phyloP scores from a whole-genome alignment of 768 basidiomycete genomes.

The Kwoniella mangroviensis region DNA sequence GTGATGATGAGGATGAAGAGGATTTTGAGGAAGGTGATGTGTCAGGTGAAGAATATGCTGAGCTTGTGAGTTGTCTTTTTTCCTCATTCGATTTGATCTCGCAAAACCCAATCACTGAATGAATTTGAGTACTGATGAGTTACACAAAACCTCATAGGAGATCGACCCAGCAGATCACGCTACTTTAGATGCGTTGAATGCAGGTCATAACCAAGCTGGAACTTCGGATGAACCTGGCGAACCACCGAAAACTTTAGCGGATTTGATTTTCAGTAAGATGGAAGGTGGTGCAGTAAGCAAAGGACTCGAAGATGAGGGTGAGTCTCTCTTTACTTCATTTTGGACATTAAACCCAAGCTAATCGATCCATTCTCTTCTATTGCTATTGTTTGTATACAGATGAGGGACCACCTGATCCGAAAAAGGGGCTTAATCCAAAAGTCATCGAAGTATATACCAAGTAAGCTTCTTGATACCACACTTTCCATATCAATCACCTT shows the following conservation, averaged over 20 bases:
- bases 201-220: constrained; percentile 20
- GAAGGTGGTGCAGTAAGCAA: constrained; percentile 68
- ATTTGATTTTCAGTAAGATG: constrained; percentile 94
- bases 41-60: constrained; percentile 59
- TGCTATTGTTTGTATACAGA: no score
- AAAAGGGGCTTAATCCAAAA: constrained; percentile 85
- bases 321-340: constrained; percentile 30
- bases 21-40: constrained; percentile 49
- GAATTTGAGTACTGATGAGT: no score
- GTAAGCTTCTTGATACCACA: constrained; percentile 61
- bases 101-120: no score
- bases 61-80: constrained; percentile 58
- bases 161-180: constrained; percentile 89
- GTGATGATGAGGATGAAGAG: constrained; percentile 47
- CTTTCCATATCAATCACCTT: background rate
- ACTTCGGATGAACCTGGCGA: constrained; percentile 27
- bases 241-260: constrained; percentile 72
- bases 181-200: constrained; percentile 68
- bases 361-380: no score
- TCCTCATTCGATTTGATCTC: background rate
- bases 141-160: constrained; percentile 59
- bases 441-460: constrained; percentile 92
- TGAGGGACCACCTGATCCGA: constrained; percentile 68
- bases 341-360: no score
- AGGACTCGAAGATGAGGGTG: constrained; percentile 51